A percentile compares a stretch with the other conserved stretches of the same genome.
Evolutionary conservation across 2,329 filamentous ascomycete genomes (phyloP).

Genomic region (Clathrospora elynae): DNA sequence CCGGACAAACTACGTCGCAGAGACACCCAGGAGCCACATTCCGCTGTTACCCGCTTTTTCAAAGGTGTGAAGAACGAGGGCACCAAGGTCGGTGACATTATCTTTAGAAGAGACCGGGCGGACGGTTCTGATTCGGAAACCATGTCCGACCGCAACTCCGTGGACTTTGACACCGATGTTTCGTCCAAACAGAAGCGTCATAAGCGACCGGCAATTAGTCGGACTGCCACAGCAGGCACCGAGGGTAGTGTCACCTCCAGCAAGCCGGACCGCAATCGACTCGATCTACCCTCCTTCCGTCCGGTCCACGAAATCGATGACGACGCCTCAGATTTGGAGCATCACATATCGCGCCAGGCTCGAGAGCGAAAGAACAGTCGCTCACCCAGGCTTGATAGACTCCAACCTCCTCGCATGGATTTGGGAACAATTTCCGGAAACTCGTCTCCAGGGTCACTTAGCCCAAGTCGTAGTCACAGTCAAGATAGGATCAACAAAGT

Average conservation of each 20-base stretch:
- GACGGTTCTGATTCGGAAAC: conserved; percentile 54
- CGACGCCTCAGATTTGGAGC: conserved; percentile 28
- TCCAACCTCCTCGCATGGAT: conserved; percentile 59
- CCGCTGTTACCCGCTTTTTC: conserved; percentile 73
- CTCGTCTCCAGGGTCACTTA: conserved; percentile 29
- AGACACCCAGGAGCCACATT: conserved; percentile 53
- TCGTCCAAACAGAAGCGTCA: conserved; percentile 15
- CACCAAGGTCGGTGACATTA: conserved; percentile 64
- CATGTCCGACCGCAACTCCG: conserved; percentile 53
- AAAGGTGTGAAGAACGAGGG: conserved; percentile 74
- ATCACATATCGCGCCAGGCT: conserved; percentile 53
- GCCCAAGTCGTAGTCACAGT: conserved; percentile 28
- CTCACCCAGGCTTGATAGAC: conserved; percentile 51
- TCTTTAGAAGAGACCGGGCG: conserved; percentile 62
- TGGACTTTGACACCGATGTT: conserved; percentile 41
- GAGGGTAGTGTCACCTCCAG: conserved; percentile 28
- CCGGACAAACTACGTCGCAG: conserved; percentile 35
- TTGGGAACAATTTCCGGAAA: conserved; percentile 34
- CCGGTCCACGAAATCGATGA: conserved; percentile 34
- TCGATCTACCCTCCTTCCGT: conserved; percentile 46
- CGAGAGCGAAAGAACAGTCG: conserved; percentile 45
- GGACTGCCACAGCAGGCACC: conserved; percentile 33
- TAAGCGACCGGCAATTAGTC: conserved; percentile 39
- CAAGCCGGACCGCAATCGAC: conserved; percentile 35
- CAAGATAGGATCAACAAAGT: conserved; percentile 38